A percentile compares a stretch with the other conserved stretches of the same genome.
Evolutionary conservation across 768 basidiomycete genomes (phyloP).

Genomic region (Sistotremastrum niveocremeum): DNA sequence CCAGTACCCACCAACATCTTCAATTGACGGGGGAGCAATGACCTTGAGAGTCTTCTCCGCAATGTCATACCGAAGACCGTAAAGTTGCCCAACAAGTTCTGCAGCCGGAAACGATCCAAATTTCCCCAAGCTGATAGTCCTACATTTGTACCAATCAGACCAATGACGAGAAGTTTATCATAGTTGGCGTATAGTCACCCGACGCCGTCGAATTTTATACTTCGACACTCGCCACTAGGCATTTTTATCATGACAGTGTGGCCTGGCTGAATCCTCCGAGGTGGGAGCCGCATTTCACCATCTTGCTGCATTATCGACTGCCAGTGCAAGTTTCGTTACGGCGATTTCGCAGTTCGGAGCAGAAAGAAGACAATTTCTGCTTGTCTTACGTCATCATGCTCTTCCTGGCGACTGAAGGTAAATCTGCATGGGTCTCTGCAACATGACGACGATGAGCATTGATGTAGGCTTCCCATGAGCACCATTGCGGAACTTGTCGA

Average conservation of each 20-base stretch:
- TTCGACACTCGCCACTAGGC: conserved; percentile 69
- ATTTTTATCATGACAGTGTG: conserved; percentile 69
- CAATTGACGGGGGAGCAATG: conserved; percentile 46
- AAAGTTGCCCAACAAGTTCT: conserved; percentile 70
- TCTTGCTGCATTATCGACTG: too few relatives aligned
- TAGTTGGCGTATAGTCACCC: conserved; percentile 26
- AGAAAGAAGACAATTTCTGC: too few relatives aligned
- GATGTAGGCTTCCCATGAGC: too few relatives aligned
- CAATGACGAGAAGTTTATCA: background rate
- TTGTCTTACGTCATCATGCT: too few relatives aligned
- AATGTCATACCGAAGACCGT: conserved; percentile 85
- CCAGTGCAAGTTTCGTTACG: too few relatives aligned
- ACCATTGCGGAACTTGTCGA: too few relatives aligned
- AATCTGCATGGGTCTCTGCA: too few relatives aligned
- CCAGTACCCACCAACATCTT: conserved; percentile 60
- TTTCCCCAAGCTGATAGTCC: conserved; percentile 66
- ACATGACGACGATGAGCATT: too few relatives aligned
- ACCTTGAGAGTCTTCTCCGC: conserved; percentile 51
- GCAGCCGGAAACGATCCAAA: conserved; percentile 72
- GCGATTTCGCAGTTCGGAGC: too few relatives aligned
- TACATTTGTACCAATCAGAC: conserved; percentile 17
- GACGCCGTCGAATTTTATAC: conserved; percentile 58
- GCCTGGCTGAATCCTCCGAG: conserved; percentile 40
- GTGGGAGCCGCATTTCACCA: background rate
- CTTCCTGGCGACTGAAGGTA: too few relatives aligned